These are phyloP conservation scores for Mucor indicus DNA, from an alignment of 371 early-diverging fungal species.

Conservation along the genomic window DNA sequence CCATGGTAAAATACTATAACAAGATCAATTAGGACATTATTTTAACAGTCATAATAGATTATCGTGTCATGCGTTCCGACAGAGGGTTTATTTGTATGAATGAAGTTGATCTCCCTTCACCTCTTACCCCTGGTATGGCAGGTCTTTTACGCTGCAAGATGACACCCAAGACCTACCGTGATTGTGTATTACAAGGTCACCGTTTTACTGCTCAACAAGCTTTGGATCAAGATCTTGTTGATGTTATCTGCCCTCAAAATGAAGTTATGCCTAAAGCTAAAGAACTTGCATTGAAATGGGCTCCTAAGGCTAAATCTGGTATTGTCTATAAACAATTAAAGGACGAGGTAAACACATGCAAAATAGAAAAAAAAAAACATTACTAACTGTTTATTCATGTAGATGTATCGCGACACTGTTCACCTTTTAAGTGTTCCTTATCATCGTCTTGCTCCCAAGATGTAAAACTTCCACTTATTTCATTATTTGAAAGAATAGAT, in stretches of 20 bases:
- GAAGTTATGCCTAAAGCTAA: slow-evolving; percentile 53
- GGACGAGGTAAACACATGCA: slow-evolving; percentile 32
- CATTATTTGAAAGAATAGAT: too few species aligned
- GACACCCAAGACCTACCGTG: slow-evolving; percentile 51
- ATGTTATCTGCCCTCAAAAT: slow-evolving; percentile 46
- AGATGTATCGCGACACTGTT: slow-evolving; percentile 31
- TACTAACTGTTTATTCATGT: background rate
- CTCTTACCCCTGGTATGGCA: slow-evolving; percentile 75
- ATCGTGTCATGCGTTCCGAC: slow-evolving; percentile 79
- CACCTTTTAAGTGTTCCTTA: slow-evolving; percentile 21
- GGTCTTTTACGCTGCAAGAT: slow-evolving; percentile 65
- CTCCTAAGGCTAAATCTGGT: slow-evolving; percentile 53
- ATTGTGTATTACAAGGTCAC: slow-evolving; percentile 67
- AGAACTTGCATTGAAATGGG: slow-evolving; percentile 56
- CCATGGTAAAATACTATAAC: slow-evolving; percentile 46
- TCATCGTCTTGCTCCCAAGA: slow-evolving; percentile 30
- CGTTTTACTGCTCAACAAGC: slow-evolving; percentile 66
- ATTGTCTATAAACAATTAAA: slow-evolving; percentile 45
- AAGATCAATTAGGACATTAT: background rate
- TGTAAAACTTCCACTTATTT: too few species aligned
- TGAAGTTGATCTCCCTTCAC: slow-evolving; percentile 75
- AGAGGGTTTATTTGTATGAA: slow-evolving; percentile 79
- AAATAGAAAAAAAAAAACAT: background rate
- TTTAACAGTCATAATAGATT: slow-evolving; percentile 42
- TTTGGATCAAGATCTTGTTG: slow-evolving; percentile 59